Conservation (phyloP, 768 basidiomycete genomes). For the Xerocomus spinulosus region DNA sequence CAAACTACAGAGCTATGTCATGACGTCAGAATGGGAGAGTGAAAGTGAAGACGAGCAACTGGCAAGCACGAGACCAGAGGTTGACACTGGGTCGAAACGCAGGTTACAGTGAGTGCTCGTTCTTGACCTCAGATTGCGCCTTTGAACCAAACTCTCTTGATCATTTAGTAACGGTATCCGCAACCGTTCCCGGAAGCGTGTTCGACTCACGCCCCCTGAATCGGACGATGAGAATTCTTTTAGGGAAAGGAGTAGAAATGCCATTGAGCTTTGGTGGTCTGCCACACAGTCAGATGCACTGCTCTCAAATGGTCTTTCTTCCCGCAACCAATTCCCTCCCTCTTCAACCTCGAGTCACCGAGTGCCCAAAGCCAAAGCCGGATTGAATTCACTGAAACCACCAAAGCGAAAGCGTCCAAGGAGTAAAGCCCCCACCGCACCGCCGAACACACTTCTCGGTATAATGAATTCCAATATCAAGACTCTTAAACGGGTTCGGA, state of each 20-base stretch:
- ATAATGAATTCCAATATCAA: conserved; percentile 75
- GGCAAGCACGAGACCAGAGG: conserved; percentile 26
- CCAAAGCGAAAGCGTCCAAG: conserved; percentile 25
- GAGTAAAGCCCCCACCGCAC: conserved; percentile 16
- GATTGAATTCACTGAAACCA: conserved; percentile 6
- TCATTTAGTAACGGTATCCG: conserved; percentile 20
- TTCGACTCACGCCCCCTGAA: conserved; percentile 43
- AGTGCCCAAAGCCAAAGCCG: conserved; percentile 9
- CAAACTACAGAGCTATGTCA: conserved; percentile 18
- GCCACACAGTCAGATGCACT: conserved; percentile 59
- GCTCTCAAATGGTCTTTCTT: conserved; percentile 60
- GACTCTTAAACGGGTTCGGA: conserved; percentile 67
- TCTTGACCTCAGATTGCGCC: background rate
- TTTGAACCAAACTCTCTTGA: conserved; percentile 1
- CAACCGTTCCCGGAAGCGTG: conserved; percentile 58
- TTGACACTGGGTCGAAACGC: conserved; percentile 55
- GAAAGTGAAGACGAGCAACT: conserved; percentile 33
- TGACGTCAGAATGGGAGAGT: conserved; percentile 31
- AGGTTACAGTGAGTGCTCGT: conserved; percentile 34
- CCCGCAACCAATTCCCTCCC: conserved; percentile 36
- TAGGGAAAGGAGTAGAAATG: conserved; percentile 36
- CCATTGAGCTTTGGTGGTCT: conserved; percentile 69
- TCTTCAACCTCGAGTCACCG: conserved; percentile 11
- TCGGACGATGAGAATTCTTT: conserved; percentile 28
- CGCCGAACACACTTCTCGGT: conserved; percentile 49